Conservation (phyloP, 257 asterid genomes). For the Voacanga thouarsii region DNA sequence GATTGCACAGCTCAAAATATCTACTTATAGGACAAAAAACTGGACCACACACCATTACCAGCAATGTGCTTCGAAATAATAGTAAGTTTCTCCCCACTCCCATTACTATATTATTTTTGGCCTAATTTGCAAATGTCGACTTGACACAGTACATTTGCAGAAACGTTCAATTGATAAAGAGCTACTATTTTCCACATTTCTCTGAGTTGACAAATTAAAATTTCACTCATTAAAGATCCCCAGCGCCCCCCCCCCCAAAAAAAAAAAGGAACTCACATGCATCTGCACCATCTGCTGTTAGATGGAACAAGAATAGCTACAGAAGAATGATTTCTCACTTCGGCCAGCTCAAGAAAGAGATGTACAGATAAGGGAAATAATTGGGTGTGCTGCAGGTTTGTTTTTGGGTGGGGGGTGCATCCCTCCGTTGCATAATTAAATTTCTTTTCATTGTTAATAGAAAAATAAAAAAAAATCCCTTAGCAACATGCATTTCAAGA, state of each 20-base stretch:
- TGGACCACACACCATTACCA: background rate
- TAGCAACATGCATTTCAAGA: slow-evolving; percentile 8
- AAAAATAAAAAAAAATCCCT: background rate
- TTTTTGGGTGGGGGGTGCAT: too few species aligned
- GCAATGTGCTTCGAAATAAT: background rate
- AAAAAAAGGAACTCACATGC: background rate
- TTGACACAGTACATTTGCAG: background rate
- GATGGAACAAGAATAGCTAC: background rate
- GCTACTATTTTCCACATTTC: background rate
- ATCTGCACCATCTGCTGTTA: background rate
- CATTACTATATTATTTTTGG: background rate
- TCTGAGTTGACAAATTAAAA: background rate
- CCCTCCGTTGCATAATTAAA: too few species aligned
- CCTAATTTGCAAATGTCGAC: background rate
- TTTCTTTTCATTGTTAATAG: background rate
- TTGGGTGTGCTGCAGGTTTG: too few species aligned
- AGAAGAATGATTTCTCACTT: background rate
- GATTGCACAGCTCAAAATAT: background rate
- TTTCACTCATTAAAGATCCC: background rate
- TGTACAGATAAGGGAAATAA: background rate
- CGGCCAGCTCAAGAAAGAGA: background rate
- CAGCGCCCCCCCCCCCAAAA: background rate
- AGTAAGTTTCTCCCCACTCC: background rate
- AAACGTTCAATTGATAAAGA: background rate
- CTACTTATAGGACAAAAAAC: background rate